These are phyloP conservation scores for Tuber indicum DNA, from an alignment of 495 filamentous ascomycete species.

Conservation along the genomic window DNA sequence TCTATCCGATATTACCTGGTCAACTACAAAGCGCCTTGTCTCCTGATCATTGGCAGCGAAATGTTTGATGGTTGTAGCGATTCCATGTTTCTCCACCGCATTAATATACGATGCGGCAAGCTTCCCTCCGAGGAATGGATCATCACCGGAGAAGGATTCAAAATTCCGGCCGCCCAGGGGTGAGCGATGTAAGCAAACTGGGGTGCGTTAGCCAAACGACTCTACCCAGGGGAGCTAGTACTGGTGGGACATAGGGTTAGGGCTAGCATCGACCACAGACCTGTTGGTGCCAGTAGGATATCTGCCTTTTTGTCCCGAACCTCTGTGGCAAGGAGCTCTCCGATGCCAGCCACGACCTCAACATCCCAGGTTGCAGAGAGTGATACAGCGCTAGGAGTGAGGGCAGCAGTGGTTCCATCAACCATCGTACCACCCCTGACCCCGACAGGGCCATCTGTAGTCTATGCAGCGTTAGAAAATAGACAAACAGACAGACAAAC, in stretches of 20 bases:
- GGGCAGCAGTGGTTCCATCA: slow-evolving; percentile 40
- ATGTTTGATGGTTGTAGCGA: slow-evolving; percentile 70
- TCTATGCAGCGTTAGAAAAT: slow-evolving; percentile 19
- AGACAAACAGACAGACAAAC: not conserved
- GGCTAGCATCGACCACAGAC: not conserved
- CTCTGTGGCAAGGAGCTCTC: slow-evolving; percentile 39
- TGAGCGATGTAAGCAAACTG: slow-evolving; percentile 57
- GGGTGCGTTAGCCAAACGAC: slow-evolving; percentile 9
- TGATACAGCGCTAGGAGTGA: slow-evolving; percentile 41
- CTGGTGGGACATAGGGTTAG: not conserved
- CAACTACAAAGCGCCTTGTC: slow-evolving; percentile 61
- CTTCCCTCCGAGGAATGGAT: slow-evolving; percentile 63
- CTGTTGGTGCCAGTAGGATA: slow-evolving; percentile 42
- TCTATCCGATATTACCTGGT: slow-evolving; percentile 60
- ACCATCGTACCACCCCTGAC: slow-evolving; percentile 42
- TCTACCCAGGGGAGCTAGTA: not conserved
- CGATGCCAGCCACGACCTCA: slow-evolving; percentile 38
- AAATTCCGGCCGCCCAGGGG: slow-evolving; percentile 73
- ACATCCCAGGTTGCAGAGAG: slow-evolving; percentile 41
- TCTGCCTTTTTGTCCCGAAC: slow-evolving; percentile 41
- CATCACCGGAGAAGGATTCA: slow-evolving; percentile 66
- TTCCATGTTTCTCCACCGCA: slow-evolving; percentile 63
- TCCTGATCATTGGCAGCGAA: slow-evolving; percentile 81
- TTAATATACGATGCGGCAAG: slow-evolving; percentile 60
- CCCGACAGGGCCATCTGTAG: slow-evolving; percentile 41